Evolutionary conservation across 805 yeast species (phyloP).

Genomic region (Candida boidinii): DNA sequence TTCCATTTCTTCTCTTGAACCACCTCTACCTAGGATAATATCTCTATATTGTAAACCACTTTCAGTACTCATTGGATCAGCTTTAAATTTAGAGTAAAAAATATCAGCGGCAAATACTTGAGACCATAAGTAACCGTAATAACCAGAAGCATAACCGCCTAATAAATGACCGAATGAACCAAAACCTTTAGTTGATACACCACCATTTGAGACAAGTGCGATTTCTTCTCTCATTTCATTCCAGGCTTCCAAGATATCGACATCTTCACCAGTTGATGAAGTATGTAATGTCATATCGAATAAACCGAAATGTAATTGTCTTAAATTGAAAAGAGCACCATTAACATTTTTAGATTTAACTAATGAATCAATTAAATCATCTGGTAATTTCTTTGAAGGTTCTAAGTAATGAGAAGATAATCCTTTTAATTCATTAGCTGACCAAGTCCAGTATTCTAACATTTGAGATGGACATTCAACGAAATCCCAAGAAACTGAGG

Average conservation of each 20-base stretch:
- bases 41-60: constrained; percentile 66
- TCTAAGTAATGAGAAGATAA: constrained; percentile 59
- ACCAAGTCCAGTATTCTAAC: constrained; percentile 87
- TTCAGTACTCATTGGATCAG: constrained; percentile 54
- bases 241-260: constrained; percentile 55
- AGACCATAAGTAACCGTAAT: constrained; percentile 83
- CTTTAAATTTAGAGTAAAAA: constrained; percentile 59
- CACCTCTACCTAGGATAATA: constrained; percentile 61
- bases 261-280: constrained; percentile 30
- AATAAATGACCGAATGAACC: constrained; percentile 75
- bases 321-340: constrained; percentile 60
- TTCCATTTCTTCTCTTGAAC: constrained; percentile 61
- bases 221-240: constrained; percentile 57
- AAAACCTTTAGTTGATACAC: constrained; percentile 52
- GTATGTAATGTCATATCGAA: constrained; percentile 72
- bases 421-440: constrained; percentile 43
- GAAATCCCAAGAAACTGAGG: constrained; percentile 74
- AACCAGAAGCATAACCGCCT: constrained; percentile 82
- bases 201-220: constrained; percentile 49
- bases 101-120: constrained; percentile 82
- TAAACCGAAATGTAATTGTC: constrained; percentile 72
- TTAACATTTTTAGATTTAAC: constrained; percentile 65
- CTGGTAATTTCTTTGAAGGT: constrained; percentile 48
- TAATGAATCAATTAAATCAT: constrained; percentile 47
- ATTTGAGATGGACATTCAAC: constrained; percentile 90